Conservation (phyloP, 139 green algal genomes). For the Limnomonas spitsbergensis region DNA sequence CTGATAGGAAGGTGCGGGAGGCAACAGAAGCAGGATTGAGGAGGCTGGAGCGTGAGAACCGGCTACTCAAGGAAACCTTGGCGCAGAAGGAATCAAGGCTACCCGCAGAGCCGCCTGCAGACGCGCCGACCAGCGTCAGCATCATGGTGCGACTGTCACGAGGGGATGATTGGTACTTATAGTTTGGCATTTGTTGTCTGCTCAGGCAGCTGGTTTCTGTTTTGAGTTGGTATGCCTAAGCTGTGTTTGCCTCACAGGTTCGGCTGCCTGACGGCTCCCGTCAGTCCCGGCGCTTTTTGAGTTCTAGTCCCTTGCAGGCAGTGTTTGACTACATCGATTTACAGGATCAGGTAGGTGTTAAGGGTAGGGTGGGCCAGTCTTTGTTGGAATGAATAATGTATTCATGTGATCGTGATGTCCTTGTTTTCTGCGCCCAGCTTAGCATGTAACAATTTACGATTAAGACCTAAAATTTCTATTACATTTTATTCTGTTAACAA, state of each 20-base stretch:
- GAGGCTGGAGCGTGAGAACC: background rate
- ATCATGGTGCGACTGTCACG: background rate
- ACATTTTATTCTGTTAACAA: conserved; percentile 32
- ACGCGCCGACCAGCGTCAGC: background rate
- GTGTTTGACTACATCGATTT: background rate
- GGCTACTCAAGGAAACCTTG: background rate
- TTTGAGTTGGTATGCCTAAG: no score
- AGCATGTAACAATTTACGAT: conserved; percentile 28
- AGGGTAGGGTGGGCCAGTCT: background rate
- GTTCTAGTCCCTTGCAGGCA: background rate
- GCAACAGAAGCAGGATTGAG: background rate
- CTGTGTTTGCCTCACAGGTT: no score
- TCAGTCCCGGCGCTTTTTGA: background rate
- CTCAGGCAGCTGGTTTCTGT: background rate
- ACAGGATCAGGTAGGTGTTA: background rate
- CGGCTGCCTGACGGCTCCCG: background rate
- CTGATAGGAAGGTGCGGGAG: background rate
- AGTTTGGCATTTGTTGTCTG: no score
- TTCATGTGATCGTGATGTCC: no score
- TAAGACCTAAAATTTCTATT: conserved; percentile 37
- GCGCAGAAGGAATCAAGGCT: background rate
- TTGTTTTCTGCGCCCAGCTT: no score
- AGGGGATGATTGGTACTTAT: background rate
- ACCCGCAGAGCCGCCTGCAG: background rate
- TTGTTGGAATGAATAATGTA: conserved; percentile 25